Evolutionary conservation across 2,329 filamentous ascomycete genomes (phyloP), one percentile per base, ranked within the genome.

Genomic region (Colletotrichum sp.): DNA sequence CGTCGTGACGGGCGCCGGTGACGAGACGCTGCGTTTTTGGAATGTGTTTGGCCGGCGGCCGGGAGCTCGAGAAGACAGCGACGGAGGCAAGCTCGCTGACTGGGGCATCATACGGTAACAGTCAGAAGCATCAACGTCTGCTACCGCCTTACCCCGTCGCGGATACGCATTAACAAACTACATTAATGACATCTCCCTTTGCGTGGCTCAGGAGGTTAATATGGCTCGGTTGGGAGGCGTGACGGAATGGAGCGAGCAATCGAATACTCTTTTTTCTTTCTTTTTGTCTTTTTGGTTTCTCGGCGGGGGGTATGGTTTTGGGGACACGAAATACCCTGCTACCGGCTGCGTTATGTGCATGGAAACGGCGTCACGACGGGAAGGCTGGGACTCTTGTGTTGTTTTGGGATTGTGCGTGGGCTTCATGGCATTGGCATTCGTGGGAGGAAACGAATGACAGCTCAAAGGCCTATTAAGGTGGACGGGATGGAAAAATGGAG

Each of bases 1-100:
- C 4, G 94, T 99, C 24, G 97, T 98, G 15, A 99, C 97, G 1
- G 97, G 97, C 29, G 97, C 97, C 6, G 97, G 97, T 18, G 97
- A 99, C 77, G 97, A 99, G 86, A 99, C 97, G 0, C 84, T 99
- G 64, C 89, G 97, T 57, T 99, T 99, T 85, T 99, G 97, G 97
- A 97, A 97, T 72, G 93, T 97, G 3, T 99, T 99, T 85, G 95
- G 94, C 74, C 93, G 93, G 80, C 93, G 95, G 80, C 92, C 94
- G 33, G 93, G 93, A 31, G 88, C 91, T 73, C 89, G 92, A 75
- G 93, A 93, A 73, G 93, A 93, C 57, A 92, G 93, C 77, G 90
- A 92, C 71, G 86, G 89, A 15, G 87, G 92, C 65, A 89, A 90
- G 76, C 87, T 97, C 71, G 91, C 92, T 55, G 94, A 95, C 82